phyloP scores from a whole-genome alignment of 2,329 filamentous ascomycete species.

The Colletotrichum trifolii region DNA sequence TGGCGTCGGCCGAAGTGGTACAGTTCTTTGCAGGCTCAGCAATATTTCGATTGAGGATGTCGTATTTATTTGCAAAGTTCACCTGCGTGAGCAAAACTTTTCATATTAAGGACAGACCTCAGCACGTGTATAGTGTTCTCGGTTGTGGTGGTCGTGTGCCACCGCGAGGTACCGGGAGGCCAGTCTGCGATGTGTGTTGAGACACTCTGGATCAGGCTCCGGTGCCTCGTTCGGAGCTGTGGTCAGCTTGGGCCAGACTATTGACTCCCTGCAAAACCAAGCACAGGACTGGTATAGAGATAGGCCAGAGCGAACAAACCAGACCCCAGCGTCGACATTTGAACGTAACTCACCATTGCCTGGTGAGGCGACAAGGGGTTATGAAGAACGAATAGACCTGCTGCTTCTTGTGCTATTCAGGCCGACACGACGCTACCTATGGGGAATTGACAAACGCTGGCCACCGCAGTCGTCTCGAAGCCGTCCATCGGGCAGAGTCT shows the following conservation, averaged over 20 bases:
- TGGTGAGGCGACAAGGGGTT: neutral
- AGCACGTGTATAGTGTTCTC: too few species aligned
- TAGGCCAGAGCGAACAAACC: constrained; percentile 34
- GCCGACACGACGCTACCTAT: too few species aligned
- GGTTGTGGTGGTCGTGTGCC: too few species aligned
- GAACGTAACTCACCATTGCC: constrained; percentile 20
- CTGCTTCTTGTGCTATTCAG: too few species aligned
- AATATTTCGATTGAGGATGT: too few species aligned
- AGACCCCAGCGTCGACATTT: constrained; percentile 21
- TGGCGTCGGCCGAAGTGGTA: constrained; percentile 6
- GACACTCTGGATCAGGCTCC: neutral
- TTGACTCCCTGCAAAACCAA: constrained; percentile 30
- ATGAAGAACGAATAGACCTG: too few species aligned
- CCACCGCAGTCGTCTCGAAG: neutral
- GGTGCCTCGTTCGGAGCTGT: constrained; percentile 1
- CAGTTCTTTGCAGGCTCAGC: too few species aligned
- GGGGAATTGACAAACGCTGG: too few species aligned
- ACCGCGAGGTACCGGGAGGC: too few species aligned
- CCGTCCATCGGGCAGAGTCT: constrained; percentile 22
- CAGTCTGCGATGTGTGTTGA: neutral
- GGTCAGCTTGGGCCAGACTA: constrained; percentile 10
- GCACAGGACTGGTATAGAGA: constrained; percentile 11
- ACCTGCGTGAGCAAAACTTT: too few species aligned
- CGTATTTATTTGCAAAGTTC: too few species aligned
- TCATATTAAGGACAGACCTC: too few species aligned